Conservation (phyloP, 2,329 filamentous ascomycete species). For the Calonectria naviculata region DNA sequence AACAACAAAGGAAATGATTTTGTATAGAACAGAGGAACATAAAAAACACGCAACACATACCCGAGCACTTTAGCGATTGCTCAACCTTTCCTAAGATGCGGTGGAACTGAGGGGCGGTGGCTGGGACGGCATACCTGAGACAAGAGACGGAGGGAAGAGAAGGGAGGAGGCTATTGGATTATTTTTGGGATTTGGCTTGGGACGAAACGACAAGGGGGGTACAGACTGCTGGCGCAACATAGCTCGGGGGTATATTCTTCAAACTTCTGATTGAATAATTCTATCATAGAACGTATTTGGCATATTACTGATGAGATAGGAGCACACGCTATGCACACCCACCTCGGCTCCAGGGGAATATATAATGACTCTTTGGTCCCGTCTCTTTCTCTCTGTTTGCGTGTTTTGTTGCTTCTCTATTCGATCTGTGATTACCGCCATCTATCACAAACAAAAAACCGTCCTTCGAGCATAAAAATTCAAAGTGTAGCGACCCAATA, state of each 20-base stretch:
- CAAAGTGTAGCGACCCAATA: background rate
- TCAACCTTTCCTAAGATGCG: slow-evolving; percentile 2
- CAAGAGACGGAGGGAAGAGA: background rate
- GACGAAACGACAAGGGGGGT: background rate
- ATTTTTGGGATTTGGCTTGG: background rate
- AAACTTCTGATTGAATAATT: slow-evolving; percentile 8
- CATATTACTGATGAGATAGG: background rate
- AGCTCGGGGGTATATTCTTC: slow-evolving; percentile 3
- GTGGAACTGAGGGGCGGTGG: background rate
- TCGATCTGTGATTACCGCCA: background rate
- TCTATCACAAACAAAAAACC: background rate
- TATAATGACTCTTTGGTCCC: slow-evolving; percentile 4
- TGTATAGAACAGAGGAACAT: slow-evolving; percentile 22
- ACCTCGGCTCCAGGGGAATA: background rate
- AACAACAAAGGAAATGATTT: background rate
- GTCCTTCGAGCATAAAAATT: background rate
- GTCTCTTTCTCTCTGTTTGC: background rate
- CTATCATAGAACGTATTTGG: slow-evolving; percentile 19
- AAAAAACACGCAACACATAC: background rate
- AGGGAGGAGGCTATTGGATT: background rate
- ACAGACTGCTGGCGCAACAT: slow-evolving; percentile 6
- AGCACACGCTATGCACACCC: background rate
- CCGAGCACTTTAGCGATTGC: background rate
- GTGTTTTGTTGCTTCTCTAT: background rate
- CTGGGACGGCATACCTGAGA: background rate